Conservation (phyloP, 2,329 filamentous ascomycete genomes). For the Sporothrix dimorphospora region DNA sequence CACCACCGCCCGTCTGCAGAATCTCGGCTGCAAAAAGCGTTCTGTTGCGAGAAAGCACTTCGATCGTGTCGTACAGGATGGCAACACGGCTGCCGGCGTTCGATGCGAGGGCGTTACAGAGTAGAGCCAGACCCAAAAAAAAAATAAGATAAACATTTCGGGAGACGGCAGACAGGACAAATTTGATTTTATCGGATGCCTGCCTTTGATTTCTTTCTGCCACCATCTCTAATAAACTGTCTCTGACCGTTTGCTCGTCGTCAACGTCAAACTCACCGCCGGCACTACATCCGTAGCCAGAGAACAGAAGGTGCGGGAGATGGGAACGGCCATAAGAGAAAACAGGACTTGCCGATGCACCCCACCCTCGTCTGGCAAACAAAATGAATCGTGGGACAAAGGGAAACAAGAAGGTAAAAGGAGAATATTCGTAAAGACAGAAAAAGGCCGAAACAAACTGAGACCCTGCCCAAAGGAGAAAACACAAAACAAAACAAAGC, state of each 20-base stretch:
- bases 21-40: neutral
- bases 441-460: neutral
- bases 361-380: neutral
- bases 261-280: slow-evolving; percentile 24
- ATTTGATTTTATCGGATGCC: neutral
- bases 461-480: neutral
- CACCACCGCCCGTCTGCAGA: neutral
- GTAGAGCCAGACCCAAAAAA: neutral
- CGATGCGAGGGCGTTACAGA: neutral
- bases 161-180: neutral
- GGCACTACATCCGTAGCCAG: neutral
- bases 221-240: neutral
- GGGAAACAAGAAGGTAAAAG: neutral
- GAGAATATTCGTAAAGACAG: too few species aligned
- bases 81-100: neutral
- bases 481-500: neutral
- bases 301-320: neutral
- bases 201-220: neutral
- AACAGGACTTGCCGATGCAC: neutral
- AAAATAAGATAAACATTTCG: neutral
- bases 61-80: neutral
- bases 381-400: neutral
- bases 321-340: neutral
- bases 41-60: neutral
- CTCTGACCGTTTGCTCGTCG: neutral